A percentile compares a stretch with the other conserved stretches of the same genome.
Evolutionary conservation across 139 green algal species (phyloP).

Genomic region (Spirogloea muscicola): DNA sequence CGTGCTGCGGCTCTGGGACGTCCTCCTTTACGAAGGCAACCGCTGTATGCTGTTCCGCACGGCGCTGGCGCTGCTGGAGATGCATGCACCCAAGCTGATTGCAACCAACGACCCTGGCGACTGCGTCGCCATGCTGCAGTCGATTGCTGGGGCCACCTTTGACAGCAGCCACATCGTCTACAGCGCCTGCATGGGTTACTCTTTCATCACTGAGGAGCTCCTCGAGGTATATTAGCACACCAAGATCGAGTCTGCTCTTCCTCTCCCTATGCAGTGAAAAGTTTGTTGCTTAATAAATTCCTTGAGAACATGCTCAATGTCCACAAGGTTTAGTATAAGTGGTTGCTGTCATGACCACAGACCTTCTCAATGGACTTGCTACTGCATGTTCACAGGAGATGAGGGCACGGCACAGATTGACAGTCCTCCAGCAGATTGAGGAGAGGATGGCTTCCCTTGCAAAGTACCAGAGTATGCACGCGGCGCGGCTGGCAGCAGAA

Average conservation of each 20-base stretch:
- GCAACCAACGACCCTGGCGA: constrained; percentile 30
- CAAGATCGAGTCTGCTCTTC: no score
- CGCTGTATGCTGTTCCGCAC: constrained; percentile 66
- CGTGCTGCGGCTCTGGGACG: constrained; percentile 76
- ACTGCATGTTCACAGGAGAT: constrained; percentile 12
- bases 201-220: constrained; percentile 6
- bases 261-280: no score
- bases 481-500: constrained; percentile 9
- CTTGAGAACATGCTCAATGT: no score
- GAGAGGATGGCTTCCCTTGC: constrained; percentile 5
- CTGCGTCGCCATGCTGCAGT: constrained; percentile 20
- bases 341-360: no score
- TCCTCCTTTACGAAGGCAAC: constrained; percentile 67
- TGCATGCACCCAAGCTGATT: constrained; percentile 47
- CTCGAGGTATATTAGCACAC: constrained; percentile 15
- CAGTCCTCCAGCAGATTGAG: not conserved
- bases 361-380: no score
- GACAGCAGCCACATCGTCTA: constrained; percentile 40
- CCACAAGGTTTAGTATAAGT: no score
- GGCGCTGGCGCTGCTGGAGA: constrained; percentile 69
- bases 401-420: not conserved
- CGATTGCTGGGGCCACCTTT: constrained; percentile 22
- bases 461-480: constrained; percentile 23
- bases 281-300: no score
- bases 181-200: constrained; percentile 34